phyloP scores from a whole-genome alignment of 345 rosid species.

The Acer yangbiense region DNA sequence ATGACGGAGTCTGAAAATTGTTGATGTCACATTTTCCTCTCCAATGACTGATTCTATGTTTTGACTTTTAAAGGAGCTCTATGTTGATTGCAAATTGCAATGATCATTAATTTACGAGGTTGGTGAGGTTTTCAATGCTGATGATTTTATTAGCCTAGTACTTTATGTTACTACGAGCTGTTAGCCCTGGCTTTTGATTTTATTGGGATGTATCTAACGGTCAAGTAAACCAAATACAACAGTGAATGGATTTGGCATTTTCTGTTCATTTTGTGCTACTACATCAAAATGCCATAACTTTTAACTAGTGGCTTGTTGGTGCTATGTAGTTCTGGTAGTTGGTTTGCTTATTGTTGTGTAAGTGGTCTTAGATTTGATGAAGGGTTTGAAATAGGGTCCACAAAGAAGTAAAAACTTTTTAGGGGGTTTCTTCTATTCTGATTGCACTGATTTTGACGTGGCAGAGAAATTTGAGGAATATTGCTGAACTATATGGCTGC shows the following conservation, averaged over 20 bases:
- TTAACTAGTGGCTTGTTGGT: no score
- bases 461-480: conserved; percentile 83
- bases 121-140: no score
- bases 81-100: not conserved
- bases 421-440: not conserved
- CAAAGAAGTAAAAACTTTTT: not conserved
- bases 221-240: not conserved
- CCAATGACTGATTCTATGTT: not conserved
- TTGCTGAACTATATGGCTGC: conserved; percentile 72
- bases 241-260: not conserved
- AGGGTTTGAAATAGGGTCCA: no score
- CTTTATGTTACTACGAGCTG: not conserved
- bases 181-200: not conserved
- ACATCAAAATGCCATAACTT: not conserved
- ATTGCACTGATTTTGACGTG: conserved; percentile 12
- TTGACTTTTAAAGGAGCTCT: not conserved
- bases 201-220: not conserved
- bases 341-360: no score
- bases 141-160: no score
- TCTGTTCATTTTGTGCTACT: not conserved
- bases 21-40: not conserved
- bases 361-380: no score
- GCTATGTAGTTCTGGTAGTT: no score
- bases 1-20: no score
- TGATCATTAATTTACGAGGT: not conserved